Percentiles rank a stretch among this genome's conserved stretches.
Evolutionary conservation across 768 basidiomycete genomes (phyloP).

Genomic region (Termitomyces bulborhizus): DNA sequence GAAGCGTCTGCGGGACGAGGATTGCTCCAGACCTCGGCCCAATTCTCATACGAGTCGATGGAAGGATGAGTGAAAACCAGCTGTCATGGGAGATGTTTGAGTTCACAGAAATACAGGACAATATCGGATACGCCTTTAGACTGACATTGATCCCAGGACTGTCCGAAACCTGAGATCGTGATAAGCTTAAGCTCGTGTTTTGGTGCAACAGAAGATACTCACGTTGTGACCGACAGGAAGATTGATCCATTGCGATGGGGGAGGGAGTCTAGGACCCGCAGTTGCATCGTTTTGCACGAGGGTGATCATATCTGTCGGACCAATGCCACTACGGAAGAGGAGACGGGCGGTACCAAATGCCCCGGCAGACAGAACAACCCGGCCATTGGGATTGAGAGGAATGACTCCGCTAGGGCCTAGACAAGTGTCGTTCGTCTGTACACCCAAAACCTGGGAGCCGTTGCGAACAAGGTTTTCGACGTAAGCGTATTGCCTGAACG

Average conservation of each 20-base stretch:
- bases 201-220: slow-evolving; percentile 1
- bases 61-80: slow-evolving; percentile 60
- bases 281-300: slow-evolving; percentile 38
- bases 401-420: slow-evolving; percentile 51
- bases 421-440: slow-evolving; percentile 53
- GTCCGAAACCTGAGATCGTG: slow-evolving; percentile 36
- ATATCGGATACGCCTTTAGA: slow-evolving; percentile 1
- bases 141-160: slow-evolving; percentile 59
- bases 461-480: slow-evolving; percentile 52
- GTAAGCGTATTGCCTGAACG: slow-evolving; percentile 39
- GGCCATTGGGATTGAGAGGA: slow-evolving; percentile 47
- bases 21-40: slow-evolving; percentile 49
- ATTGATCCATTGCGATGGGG: slow-evolving; percentile 45
- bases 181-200: slow-evolving; percentile 3
- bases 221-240: slow-evolving; percentile 53
- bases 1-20: slow-evolving; percentile 50
- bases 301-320: slow-evolving; percentile 51
- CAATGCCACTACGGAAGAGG: slow-evolving; percentile 57
- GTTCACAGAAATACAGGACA: background rate
- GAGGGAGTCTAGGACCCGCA: slow-evolving; percentile 42
- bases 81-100: slow-evolving; percentile 18
- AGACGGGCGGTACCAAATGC: slow-evolving; percentile 51
- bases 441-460: slow-evolving; percentile 49
- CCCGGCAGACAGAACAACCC: slow-evolving; percentile 56
- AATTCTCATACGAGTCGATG: slow-evolving; percentile 60